Evolutionary conservation across 2,329 filamentous ascomycete genomes (phyloP).

Genomic region (Colletotrichum somersetense): DNA sequence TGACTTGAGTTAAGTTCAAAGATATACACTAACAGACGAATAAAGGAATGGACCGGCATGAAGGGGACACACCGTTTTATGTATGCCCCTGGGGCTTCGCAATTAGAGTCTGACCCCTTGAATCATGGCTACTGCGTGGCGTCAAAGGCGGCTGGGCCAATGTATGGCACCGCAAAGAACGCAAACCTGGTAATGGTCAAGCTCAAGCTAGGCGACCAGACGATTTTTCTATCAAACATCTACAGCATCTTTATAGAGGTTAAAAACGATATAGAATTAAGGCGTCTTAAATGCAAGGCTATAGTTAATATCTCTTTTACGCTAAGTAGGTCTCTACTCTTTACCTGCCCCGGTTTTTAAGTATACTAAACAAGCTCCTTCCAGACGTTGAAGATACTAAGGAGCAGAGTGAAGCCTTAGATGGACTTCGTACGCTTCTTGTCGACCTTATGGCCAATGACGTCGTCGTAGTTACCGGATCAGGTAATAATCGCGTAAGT

Average conservation of each 20-base stretch:
- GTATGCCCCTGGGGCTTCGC: background rate
- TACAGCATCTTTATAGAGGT: background rate
- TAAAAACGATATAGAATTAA: constrained; percentile 9
- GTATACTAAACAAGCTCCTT: too few relatives aligned
- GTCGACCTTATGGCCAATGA: too few relatives aligned
- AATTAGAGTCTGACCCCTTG: background rate
- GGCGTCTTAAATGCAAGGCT: constrained; percentile 15
- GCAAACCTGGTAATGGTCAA: constrained; percentile 24
- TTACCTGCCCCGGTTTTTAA: too few relatives aligned
- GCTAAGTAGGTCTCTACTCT: too few relatives aligned
- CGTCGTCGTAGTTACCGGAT: too few relatives aligned
- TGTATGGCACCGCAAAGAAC: constrained; percentile 25
- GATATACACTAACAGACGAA: background rate
- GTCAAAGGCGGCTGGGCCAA: constrained; percentile 18
- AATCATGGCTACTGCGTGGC: constrained; percentile 28
- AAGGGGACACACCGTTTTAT: constrained; percentile 7
- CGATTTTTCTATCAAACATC: background rate
- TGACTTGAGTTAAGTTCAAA: background rate
- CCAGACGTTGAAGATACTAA: too few relatives aligned
- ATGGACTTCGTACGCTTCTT: too few relatives aligned
- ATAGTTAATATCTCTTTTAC: too few relatives aligned
- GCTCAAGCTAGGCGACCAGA: too few relatives aligned
- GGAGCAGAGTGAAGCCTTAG: too few relatives aligned
- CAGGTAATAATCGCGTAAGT: too few relatives aligned
- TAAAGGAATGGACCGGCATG: constrained; percentile 24